A percentile compares a stretch with the other conserved stretches of the same genome.
Conservation (phyloP, 2,329 filamentous ascomycete genomes). For the Fusarium continuum region DNA sequence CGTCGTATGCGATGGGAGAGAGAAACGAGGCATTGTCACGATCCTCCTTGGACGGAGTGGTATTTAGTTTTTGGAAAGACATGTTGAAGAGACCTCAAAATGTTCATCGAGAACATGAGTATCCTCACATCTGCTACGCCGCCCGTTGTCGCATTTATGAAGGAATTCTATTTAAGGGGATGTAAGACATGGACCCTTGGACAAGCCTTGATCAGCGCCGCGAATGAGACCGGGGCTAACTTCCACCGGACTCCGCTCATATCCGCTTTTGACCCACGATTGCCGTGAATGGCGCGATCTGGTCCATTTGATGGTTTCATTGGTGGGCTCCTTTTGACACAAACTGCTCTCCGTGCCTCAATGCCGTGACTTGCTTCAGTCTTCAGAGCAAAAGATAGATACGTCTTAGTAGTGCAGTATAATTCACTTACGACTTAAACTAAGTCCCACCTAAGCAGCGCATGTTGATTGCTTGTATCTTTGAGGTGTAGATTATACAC, state of each 20-base stretch:
- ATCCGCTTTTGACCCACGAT: conserved; percentile 12
- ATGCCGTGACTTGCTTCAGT: not conserved
- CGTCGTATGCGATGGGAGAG: conserved; percentile 71
- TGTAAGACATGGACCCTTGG: conserved; percentile 30
- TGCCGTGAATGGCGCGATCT: conserved; percentile 6
- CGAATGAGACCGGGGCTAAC: conserved; percentile 38
- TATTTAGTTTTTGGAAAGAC: conserved; percentile 38
- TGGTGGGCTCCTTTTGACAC: not conserved
- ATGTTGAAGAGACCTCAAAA: conserved; percentile 30
- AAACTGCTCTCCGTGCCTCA: no score
- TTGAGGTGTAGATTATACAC: no score
- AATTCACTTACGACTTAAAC: no score
- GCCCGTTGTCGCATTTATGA: conserved; percentile 19
- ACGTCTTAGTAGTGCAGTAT: no score
- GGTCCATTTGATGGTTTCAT: not conserved
- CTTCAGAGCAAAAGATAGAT: not conserved
- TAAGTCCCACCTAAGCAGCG: no score
- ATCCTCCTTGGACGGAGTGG: conserved; percentile 28
- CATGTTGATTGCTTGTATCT: no score
- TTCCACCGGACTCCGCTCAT: conserved; percentile 33
- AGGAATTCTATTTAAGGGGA: conserved; percentile 34
- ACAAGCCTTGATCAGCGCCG: conserved; percentile 18
- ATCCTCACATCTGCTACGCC: conserved; percentile 17
- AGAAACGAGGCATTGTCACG: conserved; percentile 61
- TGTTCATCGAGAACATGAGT: conserved; percentile 30